Percentiles rank a stretch among this genome's conserved stretches.
These are phyloP conservation scores for Picea sitchensis DNA, from an alignment of 75 land plant species.

Conservation along the genomic window DNA sequence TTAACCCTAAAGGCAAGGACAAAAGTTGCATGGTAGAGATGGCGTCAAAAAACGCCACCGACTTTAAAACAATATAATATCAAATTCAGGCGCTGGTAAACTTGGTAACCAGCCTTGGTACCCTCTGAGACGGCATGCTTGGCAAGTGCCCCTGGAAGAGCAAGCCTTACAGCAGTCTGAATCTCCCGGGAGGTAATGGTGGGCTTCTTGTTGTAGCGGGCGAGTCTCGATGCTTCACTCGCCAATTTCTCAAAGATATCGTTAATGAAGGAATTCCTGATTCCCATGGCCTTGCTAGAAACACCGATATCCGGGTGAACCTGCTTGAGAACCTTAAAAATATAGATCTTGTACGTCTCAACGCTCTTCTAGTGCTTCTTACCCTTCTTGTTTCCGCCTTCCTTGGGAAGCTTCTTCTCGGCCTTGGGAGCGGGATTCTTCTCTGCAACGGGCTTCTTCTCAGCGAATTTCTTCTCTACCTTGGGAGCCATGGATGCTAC, in stretches of 20 bases:
- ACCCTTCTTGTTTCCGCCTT: conserved; percentile 11
- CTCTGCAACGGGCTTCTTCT: too few relatives aligned
- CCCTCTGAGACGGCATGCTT: conserved; percentile 72
- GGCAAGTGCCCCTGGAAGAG: conserved; percentile 67
- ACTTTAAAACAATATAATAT: too few relatives aligned
- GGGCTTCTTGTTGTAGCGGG: conserved; percentile 33
- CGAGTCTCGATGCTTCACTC: conserved; percentile 49
- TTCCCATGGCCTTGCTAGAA: conserved; percentile 68
- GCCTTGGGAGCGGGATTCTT: too few relatives aligned
- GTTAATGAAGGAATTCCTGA: conserved; percentile 49
- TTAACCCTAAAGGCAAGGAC: too few relatives aligned
- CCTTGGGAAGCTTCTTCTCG: background rate
- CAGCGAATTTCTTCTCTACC: too few relatives aligned
- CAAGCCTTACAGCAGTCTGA: conserved; percentile 54
- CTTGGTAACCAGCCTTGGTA: conserved; percentile 51
- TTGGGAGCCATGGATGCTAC: too few relatives aligned
- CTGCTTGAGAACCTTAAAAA: conserved; percentile 55
- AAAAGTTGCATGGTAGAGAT: too few relatives aligned
- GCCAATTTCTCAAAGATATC: conserved; percentile 82
- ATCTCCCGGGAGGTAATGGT: conserved; percentile 71
- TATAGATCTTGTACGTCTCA: conserved; percentile 43
- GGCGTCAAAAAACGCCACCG: too few relatives aligned
- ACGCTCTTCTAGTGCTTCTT: background rate
- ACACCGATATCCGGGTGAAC: conserved; percentile 67
- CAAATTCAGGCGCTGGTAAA: too few relatives aligned